These are phyloP conservation scores for Malassezia caprae DNA, from an alignment of 1,284 basidiomycete species.

Conservation along the genomic window DNA sequence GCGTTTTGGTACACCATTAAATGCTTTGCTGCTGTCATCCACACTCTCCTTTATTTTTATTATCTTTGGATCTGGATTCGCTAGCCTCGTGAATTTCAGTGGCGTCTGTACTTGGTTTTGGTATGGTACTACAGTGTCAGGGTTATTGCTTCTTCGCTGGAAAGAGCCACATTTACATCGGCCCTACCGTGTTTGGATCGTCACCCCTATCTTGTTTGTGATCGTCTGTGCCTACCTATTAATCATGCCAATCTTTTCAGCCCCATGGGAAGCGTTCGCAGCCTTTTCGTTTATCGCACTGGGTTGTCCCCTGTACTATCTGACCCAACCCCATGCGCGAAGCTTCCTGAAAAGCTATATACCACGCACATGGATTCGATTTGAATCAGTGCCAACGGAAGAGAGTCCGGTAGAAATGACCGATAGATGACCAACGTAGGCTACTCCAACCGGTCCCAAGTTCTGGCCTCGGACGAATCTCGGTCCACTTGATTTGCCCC, in stretches of 20 bases:
- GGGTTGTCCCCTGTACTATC: constrained; percentile 36
- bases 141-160: constrained; percentile 73
- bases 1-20: constrained; percentile 26
- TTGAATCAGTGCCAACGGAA: neutral
- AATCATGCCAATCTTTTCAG: constrained; percentile 87
- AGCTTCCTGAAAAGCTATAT: neutral
- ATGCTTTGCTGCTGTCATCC: constrained; percentile 25
- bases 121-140: constrained; percentile 54
- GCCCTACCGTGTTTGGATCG: constrained; percentile 62
- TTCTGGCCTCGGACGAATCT: neutral
- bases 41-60: constrained; percentile 49
- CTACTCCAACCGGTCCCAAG: too few species aligned
- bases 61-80: constrained; percentile 49
- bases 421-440: neutral
- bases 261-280: constrained; percentile 60
- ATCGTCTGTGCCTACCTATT: constrained; percentile 81
- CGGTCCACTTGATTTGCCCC: neutral
- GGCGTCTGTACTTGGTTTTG: constrained; percentile 51
- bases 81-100: constrained; percentile 50
- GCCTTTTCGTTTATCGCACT: constrained; percentile 32
- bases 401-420: neutral
- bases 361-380: neutral
- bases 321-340: constrained; percentile 26
- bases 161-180: constrained; percentile 82
- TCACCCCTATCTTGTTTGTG: constrained; percentile 82